Evolutionary conservation across 495 filamentous ascomycete genomes (phyloP).

Genomic region (Aeminium ludgeri): DNA sequence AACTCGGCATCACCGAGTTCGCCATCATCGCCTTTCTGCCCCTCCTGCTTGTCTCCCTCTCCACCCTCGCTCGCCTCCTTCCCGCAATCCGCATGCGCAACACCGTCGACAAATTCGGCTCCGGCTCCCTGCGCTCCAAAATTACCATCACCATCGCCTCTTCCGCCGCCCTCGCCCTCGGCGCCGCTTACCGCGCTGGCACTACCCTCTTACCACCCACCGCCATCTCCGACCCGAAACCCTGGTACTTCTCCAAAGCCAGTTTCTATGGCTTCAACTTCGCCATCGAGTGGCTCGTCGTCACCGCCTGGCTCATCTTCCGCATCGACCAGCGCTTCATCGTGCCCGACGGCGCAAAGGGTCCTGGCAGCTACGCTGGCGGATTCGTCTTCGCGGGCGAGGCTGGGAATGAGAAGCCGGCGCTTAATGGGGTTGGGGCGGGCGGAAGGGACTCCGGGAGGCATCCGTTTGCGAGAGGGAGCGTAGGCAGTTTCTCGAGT

Average conservation of each 20-base stretch:
- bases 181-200: conserved; percentile 52
- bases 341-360: conserved; percentile 24
- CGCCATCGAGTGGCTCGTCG: conserved; percentile 22
- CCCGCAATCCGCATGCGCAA: conserved; percentile 3
- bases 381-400: conserved; percentile 16
- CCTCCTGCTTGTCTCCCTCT: conserved; percentile 40
- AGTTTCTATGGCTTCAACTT: conserved; percentile 35
- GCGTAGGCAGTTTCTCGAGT: neutral
- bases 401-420: conserved; percentile 15
- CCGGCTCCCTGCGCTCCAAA: conserved; percentile 49
- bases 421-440: neutral
- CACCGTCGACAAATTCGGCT: conserved; percentile 51
- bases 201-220: conserved; percentile 36
- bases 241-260: conserved; percentile 50
- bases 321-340: conserved; percentile 24
- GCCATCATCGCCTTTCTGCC: conserved; percentile 61
- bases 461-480: neutral
- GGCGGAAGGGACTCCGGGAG: no score
- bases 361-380: conserved; percentile 16
- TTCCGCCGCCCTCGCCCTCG: conserved; percentile 42
- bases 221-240: conserved; percentile 35
- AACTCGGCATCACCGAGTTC: conserved; percentile 50
- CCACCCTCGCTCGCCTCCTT: conserved; percentile 35
- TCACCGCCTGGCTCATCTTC: conserved; percentile 19
- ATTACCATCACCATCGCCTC: conserved; percentile 41